Conservation (phyloP, 768 basidiomycete species). For the Serendipita vermifera region DNA sequence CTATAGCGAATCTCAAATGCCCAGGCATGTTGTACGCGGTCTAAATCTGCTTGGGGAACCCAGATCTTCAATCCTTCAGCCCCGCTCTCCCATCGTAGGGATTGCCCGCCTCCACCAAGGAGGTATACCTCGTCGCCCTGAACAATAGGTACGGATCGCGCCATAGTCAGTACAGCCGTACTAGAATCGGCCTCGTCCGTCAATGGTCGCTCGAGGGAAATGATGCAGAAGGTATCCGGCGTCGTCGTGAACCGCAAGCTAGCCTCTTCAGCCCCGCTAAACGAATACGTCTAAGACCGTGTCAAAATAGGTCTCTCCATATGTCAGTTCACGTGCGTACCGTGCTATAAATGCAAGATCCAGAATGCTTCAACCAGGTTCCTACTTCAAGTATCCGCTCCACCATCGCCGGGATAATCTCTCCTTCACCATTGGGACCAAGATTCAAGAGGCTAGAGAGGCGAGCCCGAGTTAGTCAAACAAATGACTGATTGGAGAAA, state of each 20-base stretch:
- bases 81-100: slow-evolving; percentile 25
- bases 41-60: slow-evolving; percentile 20
- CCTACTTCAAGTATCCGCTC: slow-evolving; percentile 39
- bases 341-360: slow-evolving; percentile 41
- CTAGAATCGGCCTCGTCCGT: background rate
- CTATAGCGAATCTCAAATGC: slow-evolving; percentile 30
- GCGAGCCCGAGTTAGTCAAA: background rate
- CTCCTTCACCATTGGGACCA: slow-evolving; percentile 43
- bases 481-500: background rate
- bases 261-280: slow-evolving; percentile 30
- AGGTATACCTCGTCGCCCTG: slow-evolving; percentile 31
- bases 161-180: slow-evolving; percentile 23
- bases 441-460: slow-evolving; percentile 32
- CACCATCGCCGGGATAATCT: slow-evolving; percentile 37
- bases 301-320: background rate
- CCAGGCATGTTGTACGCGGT: slow-evolving; percentile 28
- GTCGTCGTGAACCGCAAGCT: slow-evolving; percentile 37
- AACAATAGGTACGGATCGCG: slow-evolving; percentile 31
- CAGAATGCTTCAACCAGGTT: slow-evolving; percentile 37
- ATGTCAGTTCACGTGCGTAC: slow-evolving; percentile 22
- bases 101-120: slow-evolving; percentile 25
- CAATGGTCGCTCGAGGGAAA: slow-evolving; percentile 26
- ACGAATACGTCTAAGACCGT: slow-evolving; percentile 33
- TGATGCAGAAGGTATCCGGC: slow-evolving; percentile 37
- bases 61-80: slow-evolving; percentile 17